Conservation (phyloP, 2,329 filamentous ascomycete genomes). For the Aureobasidium sp. region DNA sequence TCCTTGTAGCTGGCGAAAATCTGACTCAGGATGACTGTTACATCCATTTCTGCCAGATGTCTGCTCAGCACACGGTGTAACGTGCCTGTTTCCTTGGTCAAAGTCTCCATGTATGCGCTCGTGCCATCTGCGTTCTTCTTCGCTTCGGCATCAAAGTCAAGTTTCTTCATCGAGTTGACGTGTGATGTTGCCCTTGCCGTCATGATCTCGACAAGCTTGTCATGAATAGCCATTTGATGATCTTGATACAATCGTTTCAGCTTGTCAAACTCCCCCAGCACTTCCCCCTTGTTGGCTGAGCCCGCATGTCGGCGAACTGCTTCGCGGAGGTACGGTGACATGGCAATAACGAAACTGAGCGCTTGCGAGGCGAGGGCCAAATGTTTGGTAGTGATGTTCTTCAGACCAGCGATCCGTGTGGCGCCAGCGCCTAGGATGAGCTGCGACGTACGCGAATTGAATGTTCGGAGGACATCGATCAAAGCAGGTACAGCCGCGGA, state of each 20-base stretch:
- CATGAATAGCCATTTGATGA: conserved; percentile 83
- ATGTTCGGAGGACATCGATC: conserved; percentile 80
- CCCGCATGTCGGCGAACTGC: conserved; percentile 72
- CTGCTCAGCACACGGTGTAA: conserved; percentile 77
- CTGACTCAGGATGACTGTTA: conserved; percentile 76
- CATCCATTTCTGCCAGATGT: conserved; percentile 68
- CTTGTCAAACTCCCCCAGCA: conserved; percentile 78
- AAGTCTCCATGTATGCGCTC: conserved; percentile 75
- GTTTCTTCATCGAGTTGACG: conserved; percentile 64
- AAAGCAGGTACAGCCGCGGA: conserved; percentile 72
- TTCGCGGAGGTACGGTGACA: conserved; percentile 86
- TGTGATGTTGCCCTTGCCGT: conserved; percentile 66
- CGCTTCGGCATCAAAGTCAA: conserved; percentile 61
- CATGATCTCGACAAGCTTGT: conserved; percentile 93
- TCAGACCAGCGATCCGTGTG: conserved; percentile 78
- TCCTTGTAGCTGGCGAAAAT: conserved; percentile 78
- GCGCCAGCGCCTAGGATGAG: conserved; percentile 92
- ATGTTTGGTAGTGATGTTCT: conserved; percentile 95
- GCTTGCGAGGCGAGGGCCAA: conserved; percentile 87
- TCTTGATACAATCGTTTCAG: conserved; percentile 77
- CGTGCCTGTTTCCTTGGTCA: conserved; percentile 79
- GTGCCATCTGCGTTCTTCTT: conserved; percentile 28
- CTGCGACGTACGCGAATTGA: conserved; percentile 95
- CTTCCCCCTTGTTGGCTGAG: conserved; percentile 28
- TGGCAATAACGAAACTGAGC: conserved; percentile 74